These are phyloP conservation scores for Psidium friedrichsthalianum DNA, from an alignment of 345 rosid genomes.

Conservation along the genomic window DNA sequence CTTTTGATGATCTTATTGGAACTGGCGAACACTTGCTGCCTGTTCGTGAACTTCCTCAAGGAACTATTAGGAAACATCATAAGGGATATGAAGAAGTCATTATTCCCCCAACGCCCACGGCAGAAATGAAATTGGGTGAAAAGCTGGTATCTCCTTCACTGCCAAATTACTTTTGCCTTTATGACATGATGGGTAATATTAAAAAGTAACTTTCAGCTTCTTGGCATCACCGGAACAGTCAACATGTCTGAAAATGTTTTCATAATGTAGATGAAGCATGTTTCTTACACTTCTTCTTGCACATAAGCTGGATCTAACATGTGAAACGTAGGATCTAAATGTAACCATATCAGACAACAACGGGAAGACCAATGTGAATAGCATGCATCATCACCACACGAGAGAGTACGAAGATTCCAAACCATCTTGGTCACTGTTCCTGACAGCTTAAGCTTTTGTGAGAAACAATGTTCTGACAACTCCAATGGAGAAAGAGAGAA, in stretches of 20 bases:
- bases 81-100: slow-evolving; percentile 93
- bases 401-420: background rate
- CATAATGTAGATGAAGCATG: background rate
- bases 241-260: background rate
- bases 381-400: background rate
- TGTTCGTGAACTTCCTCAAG: slow-evolving; percentile 84
- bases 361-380: background rate
- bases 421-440: background rate
- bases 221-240: background rate
- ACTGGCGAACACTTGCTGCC: slow-evolving; percentile 48
- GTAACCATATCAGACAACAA: background rate
- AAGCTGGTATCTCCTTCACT: slow-evolving; percentile 54
- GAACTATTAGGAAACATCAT: slow-evolving; percentile 69
- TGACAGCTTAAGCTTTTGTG: background rate
- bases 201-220: background rate
- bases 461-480: background rate
- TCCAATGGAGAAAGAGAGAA: background rate
- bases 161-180: background rate
- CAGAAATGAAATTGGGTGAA: slow-evolving; percentile 87
- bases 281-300: background rate
- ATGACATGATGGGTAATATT: background rate
- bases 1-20: slow-evolving; percentile 59
- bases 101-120: slow-evolving; percentile 87
- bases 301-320: background rate
- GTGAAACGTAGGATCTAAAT: background rate